Base-by-base conservation (phyloP, 768 basidiomycete genomes). In the Xerocomus potaroensis region DNA sequence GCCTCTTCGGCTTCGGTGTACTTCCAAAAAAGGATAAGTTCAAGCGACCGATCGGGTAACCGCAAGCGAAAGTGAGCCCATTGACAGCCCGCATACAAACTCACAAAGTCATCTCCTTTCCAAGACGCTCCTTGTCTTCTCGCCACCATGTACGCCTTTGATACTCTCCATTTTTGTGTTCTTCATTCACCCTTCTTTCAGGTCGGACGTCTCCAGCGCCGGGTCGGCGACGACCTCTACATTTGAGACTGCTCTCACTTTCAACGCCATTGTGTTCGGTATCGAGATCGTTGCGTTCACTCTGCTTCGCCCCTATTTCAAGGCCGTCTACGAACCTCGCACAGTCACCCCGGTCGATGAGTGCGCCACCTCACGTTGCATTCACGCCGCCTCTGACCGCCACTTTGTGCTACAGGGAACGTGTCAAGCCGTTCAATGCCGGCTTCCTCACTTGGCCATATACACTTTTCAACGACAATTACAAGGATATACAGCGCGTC, bases 241-340 rank as follows among this genome's bases (percentile, higher is more conserved):
- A 9, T 97, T 98, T 63, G 64, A 86, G 34, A 86, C 94, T 6
- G 87, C 95, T 3, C 76, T 98, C 36, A 79, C 82, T 15, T 83
- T 93, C 73, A 97, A 97, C 62, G 74, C 72, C 0, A 75, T 76
- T 30, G 80, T 91, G 19, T 88, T 89, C 52, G 83, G 69, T 8
- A 74, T 68, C 6, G 87, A 94, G 67, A 64, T 97, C 42, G 72
- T 60, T 5, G 75, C 77, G 14, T 97, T 96, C 70, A 85, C 92
- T n/a, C 48, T 95, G 51, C 65, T 96, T 23, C 74, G 93, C 33
- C 81, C 85, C 10, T 83, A 81, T 60, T 96, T 98, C 76, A 87
- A 84, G 52, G 74, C 83, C 12, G 85, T 97, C 38, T 98, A 92
- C 63, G 87, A 92, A 58, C 94, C 93, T 0, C 74, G 92, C 45